A percentile compares a stretch with the other conserved stretches of the same genome.
phyloP scores from a whole-genome alignment of 106 monocot genomes.

The Allium fistulosum region DNA sequence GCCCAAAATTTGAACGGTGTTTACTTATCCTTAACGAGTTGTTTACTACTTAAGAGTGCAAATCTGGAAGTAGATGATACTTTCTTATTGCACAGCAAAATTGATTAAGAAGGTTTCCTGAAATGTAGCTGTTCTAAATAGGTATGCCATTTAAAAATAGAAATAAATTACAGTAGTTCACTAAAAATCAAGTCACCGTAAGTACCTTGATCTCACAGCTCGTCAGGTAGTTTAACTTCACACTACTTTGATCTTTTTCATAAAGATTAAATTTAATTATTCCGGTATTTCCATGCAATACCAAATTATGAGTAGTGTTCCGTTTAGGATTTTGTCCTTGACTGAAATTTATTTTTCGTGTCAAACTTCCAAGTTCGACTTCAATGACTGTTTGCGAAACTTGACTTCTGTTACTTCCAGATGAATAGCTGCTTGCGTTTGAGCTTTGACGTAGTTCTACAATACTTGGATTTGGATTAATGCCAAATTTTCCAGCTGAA shows the following conservation, averaged over 20 bases:
- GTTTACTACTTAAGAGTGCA: too few relatives aligned
- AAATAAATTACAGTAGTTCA: neutral
- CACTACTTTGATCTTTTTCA: slow-evolving; percentile 43
- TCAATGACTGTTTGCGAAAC: slow-evolving; percentile 60
- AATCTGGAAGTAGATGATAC: too few relatives aligned
- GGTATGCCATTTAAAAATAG: too few relatives aligned
- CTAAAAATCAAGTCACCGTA: neutral
- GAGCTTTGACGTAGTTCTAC: slow-evolving; percentile 18
- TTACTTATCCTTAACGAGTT: too few relatives aligned
- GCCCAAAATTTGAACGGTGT: too few relatives aligned
- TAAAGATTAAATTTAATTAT: slow-evolving; percentile 80
- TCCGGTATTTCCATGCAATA: slow-evolving; percentile 68
- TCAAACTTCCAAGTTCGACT: slow-evolving; percentile 68
- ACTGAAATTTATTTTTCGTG: slow-evolving; percentile 48
- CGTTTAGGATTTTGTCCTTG: slow-evolving; percentile 52
- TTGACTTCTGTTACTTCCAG: slow-evolving; percentile 13
- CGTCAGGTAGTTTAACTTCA: slow-evolving; percentile 69
- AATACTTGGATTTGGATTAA: slow-evolving; percentile 17
- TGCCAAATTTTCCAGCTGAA: slow-evolving; percentile 58
- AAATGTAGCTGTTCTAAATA: too few relatives aligned
- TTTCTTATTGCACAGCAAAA: too few relatives aligned
- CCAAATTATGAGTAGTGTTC: slow-evolving; percentile 80
- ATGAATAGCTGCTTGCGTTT: slow-evolving; percentile 7
- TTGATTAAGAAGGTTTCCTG: too few relatives aligned
- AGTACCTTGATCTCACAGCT: slow-evolving; percentile 94